A percentile compares a stretch with the other conserved stretches of the same genome.
Evolutionary conservation across 2,329 filamentous ascomycete species (phyloP).

Genomic region (Aspergillus cejpii): DNA sequence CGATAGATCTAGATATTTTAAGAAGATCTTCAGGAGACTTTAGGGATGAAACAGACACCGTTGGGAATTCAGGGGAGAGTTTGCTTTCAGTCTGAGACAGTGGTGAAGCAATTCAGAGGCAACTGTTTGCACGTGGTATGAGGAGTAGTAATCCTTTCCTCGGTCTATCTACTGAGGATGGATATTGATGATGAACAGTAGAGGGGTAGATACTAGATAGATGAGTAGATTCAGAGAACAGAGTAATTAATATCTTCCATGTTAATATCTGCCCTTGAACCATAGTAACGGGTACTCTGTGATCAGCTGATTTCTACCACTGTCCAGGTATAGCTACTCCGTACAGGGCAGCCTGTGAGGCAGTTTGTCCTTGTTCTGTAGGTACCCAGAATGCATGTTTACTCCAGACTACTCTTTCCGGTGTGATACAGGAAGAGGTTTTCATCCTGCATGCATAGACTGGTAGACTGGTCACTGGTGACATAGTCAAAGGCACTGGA

Average conservation of each 20-base stretch:
- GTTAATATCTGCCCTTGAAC: background rate
- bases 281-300: background rate
- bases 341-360: too few species aligned
- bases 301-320: background rate
- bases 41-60: background rate
- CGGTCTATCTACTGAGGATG: too few species aligned
- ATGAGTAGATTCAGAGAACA: too few species aligned
- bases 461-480: too few species aligned
- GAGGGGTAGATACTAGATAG: too few species aligned
- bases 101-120: background rate
- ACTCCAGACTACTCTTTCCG: too few species aligned
- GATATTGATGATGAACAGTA: too few species aligned
- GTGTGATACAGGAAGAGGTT: too few species aligned
- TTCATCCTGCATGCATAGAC: too few species aligned
- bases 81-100: background rate
- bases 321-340: background rate
- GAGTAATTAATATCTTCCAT: too few species aligned
- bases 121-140: background rate
- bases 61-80: too few species aligned
- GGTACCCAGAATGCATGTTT: background rate
- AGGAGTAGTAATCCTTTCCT: background rate
- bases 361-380: background rate
- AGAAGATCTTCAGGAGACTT: constrained; percentile 8
- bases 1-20: constrained; percentile 8
- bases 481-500: background rate